A percentile compares a stretch with the other conserved stretches of the same genome.
Evolutionary conservation across 2,329 filamentous ascomycete species (phyloP).

Genomic region (Pestalotiopsis sp.): DNA sequence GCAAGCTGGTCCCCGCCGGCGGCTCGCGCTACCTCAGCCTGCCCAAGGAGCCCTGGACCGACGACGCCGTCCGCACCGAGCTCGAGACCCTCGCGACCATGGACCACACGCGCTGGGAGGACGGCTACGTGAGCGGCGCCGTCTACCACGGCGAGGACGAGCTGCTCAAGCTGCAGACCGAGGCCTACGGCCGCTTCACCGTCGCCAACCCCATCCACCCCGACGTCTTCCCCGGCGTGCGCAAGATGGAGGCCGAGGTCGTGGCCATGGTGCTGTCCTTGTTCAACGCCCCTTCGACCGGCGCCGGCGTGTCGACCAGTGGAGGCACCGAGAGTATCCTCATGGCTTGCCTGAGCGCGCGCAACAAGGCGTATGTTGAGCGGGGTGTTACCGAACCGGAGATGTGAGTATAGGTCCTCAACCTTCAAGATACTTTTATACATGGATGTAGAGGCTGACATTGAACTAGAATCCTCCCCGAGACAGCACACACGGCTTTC

Average conservation of each 20-base stretch:
- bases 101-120: slow-evolving; percentile 97
- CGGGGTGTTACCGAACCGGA: slow-evolving; percentile 89
- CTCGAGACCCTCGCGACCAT: slow-evolving; percentile 77
- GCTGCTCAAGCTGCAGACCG: slow-evolving; percentile 80
- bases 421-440: no score
- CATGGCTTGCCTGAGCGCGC: slow-evolving; percentile 88
- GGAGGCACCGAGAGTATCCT: slow-evolving; percentile 96
- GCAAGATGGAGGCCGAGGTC: slow-evolving; percentile 99
- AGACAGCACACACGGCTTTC: slow-evolving; percentile 95
- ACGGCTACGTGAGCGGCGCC: slow-evolving; percentile 89
- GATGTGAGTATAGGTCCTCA: slow-evolving; percentile 62
- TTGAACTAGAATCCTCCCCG: slow-evolving; percentile 77
- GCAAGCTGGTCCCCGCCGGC: slow-evolving; percentile 77
- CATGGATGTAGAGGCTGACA: background rate
- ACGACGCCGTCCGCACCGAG: slow-evolving; percentile 78
- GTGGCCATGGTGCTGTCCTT: slow-evolving; percentile 91
- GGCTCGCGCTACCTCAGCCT: slow-evolving; percentile 74
- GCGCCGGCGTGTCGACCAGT: slow-evolving; percentile 85
- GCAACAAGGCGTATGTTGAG: slow-evolving; percentile 86
- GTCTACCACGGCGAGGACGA: slow-evolving; percentile 93
- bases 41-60: slow-evolving; percentile 80
- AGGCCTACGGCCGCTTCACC: slow-evolving; percentile 92
- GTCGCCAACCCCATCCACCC: slow-evolving; percentile 97
- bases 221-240: slow-evolving; percentile 94
- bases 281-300: slow-evolving; percentile 86